These are phyloP conservation scores for Plasmodium gaboni DNA, from an alignment of 169 alveolate species.

Conservation along the genomic window DNA sequence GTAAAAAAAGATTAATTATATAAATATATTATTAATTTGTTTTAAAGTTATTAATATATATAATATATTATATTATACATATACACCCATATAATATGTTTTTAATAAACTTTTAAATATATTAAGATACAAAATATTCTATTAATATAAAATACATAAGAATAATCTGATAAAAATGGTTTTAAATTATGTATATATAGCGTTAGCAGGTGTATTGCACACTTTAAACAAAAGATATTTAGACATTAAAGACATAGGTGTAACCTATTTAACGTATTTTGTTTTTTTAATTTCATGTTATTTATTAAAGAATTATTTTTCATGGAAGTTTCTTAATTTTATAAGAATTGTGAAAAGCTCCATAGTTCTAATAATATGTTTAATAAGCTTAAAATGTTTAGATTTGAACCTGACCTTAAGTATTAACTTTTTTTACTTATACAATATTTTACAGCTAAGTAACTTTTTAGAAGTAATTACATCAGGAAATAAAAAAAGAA, in stretches of 20 bases:
- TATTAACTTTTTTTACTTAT: constrained; percentile 59
- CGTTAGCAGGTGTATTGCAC: neutral
- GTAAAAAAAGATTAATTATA: no score
- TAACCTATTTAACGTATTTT: constrained; percentile 28
- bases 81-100: no score
- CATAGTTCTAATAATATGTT: constrained; percentile 23
- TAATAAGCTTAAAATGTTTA: constrained; percentile 55
- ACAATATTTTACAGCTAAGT: constrained; percentile 62
- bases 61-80: neutral
- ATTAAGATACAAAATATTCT: neutral
- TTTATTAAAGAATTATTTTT: constrained; percentile 27
- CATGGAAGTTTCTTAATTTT: constrained; percentile 30
- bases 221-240: constrained; percentile 10
- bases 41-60: neutral
- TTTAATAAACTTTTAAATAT: neutral
- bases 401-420: constrained; percentile 28
- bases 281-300: constrained; percentile 42
- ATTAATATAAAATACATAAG: no score
- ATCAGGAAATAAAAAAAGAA: neutral
- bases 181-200: neutral
- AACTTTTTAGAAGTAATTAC: constrained; percentile 33
- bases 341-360: constrained; percentile 32
- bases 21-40: neutral
- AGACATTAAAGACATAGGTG: constrained; percentile 45
- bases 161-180: no score